Percentiles rank a stretch among this genome's conserved stretches.
These are phyloP conservation scores for Lactifluus volemus DNA, from an alignment of 768 basidiomycete species.

Conservation along the genomic window DNA sequence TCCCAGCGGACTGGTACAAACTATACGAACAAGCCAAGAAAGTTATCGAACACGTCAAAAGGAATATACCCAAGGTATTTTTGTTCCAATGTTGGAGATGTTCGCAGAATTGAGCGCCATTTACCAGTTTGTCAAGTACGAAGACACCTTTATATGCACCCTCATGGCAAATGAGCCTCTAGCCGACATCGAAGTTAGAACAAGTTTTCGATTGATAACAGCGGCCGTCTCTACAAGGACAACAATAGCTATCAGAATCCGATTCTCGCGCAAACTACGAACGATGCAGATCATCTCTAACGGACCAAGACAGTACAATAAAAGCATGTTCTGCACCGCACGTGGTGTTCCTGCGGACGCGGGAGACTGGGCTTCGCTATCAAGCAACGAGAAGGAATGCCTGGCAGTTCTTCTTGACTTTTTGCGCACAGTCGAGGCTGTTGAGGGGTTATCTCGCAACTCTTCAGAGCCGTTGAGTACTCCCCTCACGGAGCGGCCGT, in stretches of 20 bases:
- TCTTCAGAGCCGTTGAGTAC: background rate
- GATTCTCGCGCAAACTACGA: conserved; percentile 18
- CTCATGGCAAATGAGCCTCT: conserved; percentile 40
- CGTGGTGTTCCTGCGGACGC: conserved; percentile 4
- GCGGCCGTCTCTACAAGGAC: background rate
- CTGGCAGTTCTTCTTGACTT: conserved; percentile 15
- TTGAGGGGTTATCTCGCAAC: conserved; percentile 3
- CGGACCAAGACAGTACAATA: conserved; percentile 7
- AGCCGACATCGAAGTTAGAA: conserved; percentile 36
- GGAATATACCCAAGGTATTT: conserved; percentile 43
- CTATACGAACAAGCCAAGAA: conserved; percentile 39
- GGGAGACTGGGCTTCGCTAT: conserved; percentile 13
- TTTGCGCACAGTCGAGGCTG: conserved; percentile 8
- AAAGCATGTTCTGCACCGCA: conserved; percentile 16
- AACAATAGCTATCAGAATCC: background rate
- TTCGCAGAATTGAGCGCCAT: background rate
- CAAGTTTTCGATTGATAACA: background rate
- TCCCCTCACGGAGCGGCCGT: background rate
- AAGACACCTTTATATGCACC: conserved; percentile 31
- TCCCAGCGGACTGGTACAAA: conserved; percentile 37
- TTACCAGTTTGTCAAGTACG: conserved; percentile 33
- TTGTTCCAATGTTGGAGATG: background rate
- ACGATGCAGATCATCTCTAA: conserved; percentile 13
- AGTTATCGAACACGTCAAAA: conserved; percentile 41
- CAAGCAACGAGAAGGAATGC: conserved; percentile 13